phyloP scores from a whole-genome alignment of 768 basidiomycete species.

The Boletales sp. region DNA sequence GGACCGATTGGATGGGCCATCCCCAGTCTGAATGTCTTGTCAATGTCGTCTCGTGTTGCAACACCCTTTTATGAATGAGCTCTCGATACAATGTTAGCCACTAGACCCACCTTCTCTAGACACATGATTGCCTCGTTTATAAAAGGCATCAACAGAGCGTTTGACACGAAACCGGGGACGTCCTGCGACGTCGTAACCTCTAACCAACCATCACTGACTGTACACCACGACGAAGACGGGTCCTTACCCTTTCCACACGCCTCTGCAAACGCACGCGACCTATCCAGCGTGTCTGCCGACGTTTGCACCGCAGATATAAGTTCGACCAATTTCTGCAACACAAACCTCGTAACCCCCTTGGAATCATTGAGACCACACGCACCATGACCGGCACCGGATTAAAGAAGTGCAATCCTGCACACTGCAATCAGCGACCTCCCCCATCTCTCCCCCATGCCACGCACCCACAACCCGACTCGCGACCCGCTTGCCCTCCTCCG shows the following conservation, averaged over 20 bases:
- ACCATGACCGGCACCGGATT: conserved; percentile 98
- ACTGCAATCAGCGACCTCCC: background rate
- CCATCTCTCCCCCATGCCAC: conserved; percentile 11
- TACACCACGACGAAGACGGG: background rate
- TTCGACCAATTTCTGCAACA: conserved; percentile 84
- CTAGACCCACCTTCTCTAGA: conserved; percentile 67
- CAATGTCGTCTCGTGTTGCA: conserved; percentile 93
- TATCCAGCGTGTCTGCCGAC: conserved; percentile 65
- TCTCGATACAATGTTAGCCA: background rate
- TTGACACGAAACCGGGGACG: conserved; percentile 93
- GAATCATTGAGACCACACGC: conserved; percentile 15
- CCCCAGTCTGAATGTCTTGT: conserved; percentile 88
- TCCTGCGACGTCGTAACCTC: conserved; percentile 90
- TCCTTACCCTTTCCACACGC: conserved; percentile 82
- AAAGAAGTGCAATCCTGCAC: conserved; percentile 84
- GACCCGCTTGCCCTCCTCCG: conserved; percentile 57
- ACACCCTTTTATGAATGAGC: conserved; percentile 51
- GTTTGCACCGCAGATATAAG: conserved; percentile 93
- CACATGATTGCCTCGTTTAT: conserved; percentile 97
- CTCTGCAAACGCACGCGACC: conserved; percentile 75
- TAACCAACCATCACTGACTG: conserved; percentile 26
- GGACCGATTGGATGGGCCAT: conserved; percentile 98
- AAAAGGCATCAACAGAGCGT: conserved; percentile 94
- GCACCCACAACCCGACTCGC: conserved; percentile 80
- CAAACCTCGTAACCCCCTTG: background rate